Conservation (phyloP, 768 basidiomycete genomes). For the Zangia roseola region DNA sequence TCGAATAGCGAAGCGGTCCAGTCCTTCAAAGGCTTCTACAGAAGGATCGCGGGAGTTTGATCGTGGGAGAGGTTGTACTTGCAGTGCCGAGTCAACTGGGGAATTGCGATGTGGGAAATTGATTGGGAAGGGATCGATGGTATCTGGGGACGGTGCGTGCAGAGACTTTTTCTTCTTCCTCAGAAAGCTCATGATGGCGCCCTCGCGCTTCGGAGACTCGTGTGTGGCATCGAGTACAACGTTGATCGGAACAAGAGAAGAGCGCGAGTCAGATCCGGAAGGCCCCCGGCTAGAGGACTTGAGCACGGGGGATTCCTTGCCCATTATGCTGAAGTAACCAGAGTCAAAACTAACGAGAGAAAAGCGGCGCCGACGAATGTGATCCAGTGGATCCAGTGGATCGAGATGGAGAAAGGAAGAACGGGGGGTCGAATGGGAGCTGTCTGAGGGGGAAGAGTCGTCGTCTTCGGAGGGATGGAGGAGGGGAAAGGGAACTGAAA, state of each 20-base stretch:
- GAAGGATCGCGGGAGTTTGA: slow-evolving; percentile 9
- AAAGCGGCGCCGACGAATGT: slow-evolving; percentile 11
- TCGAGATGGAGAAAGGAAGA: slow-evolving; percentile 17
- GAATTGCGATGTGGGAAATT: background rate
- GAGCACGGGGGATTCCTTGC: slow-evolving; percentile 14
- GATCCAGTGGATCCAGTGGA: background rate
- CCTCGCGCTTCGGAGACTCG: slow-evolving; percentile 22
- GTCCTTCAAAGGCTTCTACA: slow-evolving; percentile 21
- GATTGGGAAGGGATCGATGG: slow-evolving; percentile 9
- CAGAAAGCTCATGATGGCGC: slow-evolving; percentile 15
- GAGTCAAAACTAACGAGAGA: slow-evolving; percentile 30
- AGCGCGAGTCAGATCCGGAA: slow-evolving; percentile 12
- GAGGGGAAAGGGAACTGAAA: slow-evolving; percentile 14
- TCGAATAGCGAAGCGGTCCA: slow-evolving; percentile 23
- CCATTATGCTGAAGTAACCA: slow-evolving; percentile 29
- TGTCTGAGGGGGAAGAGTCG: slow-evolving; percentile 9
- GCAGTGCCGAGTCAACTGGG: background rate
- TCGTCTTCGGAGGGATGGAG: slow-evolving; percentile 14
- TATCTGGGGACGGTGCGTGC: background rate
- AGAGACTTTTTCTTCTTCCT: slow-evolving; percentile 27
- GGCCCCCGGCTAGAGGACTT: slow-evolving; percentile 10
- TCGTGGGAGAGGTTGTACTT: slow-evolving; percentile 1
- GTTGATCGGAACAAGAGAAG: slow-evolving; percentile 10
- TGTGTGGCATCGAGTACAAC: background rate
- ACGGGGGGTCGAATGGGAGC: slow-evolving; percentile 18